Evolutionary conservation across 202 grass and related monocot species (phyloP), one percentile per base, ranked within the genome.

Genomic region (Brachypodium distachyon): DNA sequence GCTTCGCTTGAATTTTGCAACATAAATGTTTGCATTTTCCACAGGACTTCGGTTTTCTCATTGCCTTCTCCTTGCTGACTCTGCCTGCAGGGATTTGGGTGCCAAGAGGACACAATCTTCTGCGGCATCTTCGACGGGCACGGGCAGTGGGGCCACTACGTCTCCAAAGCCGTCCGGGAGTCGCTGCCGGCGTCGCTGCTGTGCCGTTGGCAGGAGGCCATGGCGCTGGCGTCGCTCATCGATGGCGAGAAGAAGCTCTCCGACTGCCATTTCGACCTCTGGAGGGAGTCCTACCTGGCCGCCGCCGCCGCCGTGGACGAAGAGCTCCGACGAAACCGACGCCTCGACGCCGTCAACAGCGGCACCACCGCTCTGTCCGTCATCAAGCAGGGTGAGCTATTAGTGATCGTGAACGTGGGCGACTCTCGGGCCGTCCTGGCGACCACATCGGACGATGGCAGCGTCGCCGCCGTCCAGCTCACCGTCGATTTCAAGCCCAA

Each of bases 61-160:
- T 25, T 44, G 40, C 2, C 34, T 0, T 6, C 34, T 43, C 17
- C 4, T 4, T 28, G n/a, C 1, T 29, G 22, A 6, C 16, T 1
- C 13, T 13, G 32, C 81, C 39, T 17, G 5, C 76, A 99, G 92
- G 96, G 85, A 61, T 99, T 96, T 64, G 96, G 96, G 14, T 87
- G 81, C 83, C 75, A 93, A 49, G 87, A 99, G 1, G 85, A 86
- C 77, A 91, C 67, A 34, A 66, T 91, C 69, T 80, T 96, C 27
- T 99, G 92, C 75, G 96, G 96, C 51, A 83, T 99, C 43, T 99
- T 99, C 51, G 96, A 99, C 56, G 96, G 96, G 1, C 96, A 99
- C 31, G 96, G 96, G 4, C 85, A 74, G 22, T 99, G 96, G 96
- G 96, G 96, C 9, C 92, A 96, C 72, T 96, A 99, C 81, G 90